These are phyloP conservation scores for Emergomyces orientalis DNA, from an alignment of 2,329 filamentous ascomycete species.

Conservation along the genomic window DNA sequence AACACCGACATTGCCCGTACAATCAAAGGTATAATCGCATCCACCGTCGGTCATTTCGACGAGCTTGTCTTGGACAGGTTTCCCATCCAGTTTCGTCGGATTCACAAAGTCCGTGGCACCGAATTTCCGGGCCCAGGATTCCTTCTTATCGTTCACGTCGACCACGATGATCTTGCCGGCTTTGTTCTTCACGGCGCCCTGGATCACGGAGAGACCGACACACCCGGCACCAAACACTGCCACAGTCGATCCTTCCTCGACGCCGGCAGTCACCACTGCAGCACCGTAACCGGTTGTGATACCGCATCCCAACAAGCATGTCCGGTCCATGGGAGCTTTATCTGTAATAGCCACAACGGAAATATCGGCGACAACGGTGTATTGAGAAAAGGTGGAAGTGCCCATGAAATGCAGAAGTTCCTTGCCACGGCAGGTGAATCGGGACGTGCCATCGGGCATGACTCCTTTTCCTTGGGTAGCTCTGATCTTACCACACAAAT, in stretches of 20 bases:
- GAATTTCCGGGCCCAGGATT: constrained; percentile 88
- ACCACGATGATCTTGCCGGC: constrained; percentile 56
- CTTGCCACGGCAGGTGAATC: constrained; percentile 91
- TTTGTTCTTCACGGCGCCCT: constrained; percentile 79
- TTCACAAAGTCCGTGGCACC: constrained; percentile 97
- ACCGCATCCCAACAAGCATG: constrained; percentile 90
- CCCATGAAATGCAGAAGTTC: constrained; percentile 98
- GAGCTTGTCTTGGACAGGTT: constrained; percentile 83
- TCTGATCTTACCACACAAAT: constrained; percentile 97
- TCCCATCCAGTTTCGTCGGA: constrained; percentile 62
- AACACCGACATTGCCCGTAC: constrained; percentile 91
- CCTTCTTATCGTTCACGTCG: constrained; percentile 79
- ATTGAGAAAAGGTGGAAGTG: constrained; percentile 96
- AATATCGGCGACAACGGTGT: constrained; percentile 97
- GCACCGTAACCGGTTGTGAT: constrained; percentile 98
- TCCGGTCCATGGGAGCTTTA: constrained; percentile 89
- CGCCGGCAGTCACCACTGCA: constrained; percentile 81
- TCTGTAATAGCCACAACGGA: constrained; percentile 88
- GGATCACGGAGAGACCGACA: constrained; percentile 88
- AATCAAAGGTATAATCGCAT: constrained; percentile 98
- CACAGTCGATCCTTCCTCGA: constrained; percentile 81
- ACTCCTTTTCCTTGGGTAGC: constrained; percentile 91
- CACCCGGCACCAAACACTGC: constrained; percentile 94
- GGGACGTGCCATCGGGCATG: constrained; percentile 93
- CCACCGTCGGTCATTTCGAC: constrained; percentile 97